Conservation (phyloP, 139 green algal genomes). For the Chlorella sp. region DNA sequence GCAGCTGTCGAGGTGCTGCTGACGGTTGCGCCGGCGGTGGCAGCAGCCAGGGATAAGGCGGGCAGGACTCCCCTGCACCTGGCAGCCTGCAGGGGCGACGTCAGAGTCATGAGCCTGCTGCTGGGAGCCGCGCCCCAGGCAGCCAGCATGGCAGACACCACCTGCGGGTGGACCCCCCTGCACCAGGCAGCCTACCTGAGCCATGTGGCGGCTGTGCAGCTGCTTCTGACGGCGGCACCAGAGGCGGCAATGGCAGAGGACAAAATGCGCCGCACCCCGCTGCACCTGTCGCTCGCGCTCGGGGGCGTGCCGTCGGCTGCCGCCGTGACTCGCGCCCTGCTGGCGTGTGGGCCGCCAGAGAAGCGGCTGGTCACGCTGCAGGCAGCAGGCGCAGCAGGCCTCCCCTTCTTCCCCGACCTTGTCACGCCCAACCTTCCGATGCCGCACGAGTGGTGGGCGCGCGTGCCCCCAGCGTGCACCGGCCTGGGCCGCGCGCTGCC, state of each 20-base stretch:
- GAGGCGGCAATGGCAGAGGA: neutral
- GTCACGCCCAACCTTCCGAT: neutral
- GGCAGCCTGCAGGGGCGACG: constrained; percentile 17
- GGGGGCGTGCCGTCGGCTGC: neutral
- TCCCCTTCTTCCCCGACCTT: neutral
- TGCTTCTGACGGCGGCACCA: neutral
- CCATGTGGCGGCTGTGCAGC: neutral
- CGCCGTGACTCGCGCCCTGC: neutral
- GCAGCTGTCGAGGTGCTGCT: neutral
- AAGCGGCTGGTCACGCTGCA: neutral
- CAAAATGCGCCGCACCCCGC: neutral
- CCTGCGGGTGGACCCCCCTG: neutral
- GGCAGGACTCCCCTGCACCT: neutral
- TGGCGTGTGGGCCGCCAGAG: neutral
- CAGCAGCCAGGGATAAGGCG: neutral
- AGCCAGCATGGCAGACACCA: neutral
- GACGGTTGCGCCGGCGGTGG: neutral
- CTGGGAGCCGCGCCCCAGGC: neutral
- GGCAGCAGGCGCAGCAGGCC: neutral
- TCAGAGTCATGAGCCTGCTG: constrained; percentile 22
- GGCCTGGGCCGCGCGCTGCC: neutral
- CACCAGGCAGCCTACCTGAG: neutral
- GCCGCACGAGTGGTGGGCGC: neutral
- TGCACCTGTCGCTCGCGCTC: neutral
- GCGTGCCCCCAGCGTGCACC: neutral